Percentiles rank a stretch among this genome's conserved stretches.
phyloP scores from a whole-genome alignment of 2,329 filamentous ascomycete genomes.

The Xenosphaeropsis pyriputrescens region DNA sequence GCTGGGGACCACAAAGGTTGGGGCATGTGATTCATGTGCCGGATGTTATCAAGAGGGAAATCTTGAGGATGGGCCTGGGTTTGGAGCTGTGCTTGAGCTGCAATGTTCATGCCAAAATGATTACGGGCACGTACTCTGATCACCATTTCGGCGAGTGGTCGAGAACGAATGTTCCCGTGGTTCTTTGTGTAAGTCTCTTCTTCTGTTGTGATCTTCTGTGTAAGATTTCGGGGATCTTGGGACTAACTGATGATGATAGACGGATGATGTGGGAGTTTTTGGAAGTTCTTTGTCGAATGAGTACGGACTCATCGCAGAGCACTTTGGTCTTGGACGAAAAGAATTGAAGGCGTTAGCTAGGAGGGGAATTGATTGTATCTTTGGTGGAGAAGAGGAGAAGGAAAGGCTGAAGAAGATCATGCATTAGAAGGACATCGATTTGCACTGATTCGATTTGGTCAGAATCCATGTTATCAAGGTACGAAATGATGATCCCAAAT shows the following conservation, averaged over 20 bases:
- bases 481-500: too few species aligned
- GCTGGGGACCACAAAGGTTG: constrained; percentile 51
- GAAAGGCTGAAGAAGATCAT: constrained; percentile 34
- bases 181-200: constrained; percentile 46
- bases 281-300: constrained; percentile 64
- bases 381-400: constrained; percentile 49
- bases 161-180: constrained; percentile 42
- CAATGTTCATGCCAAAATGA: constrained; percentile 66
- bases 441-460: too few species aligned
- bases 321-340: constrained; percentile 42
- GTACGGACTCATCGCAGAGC: constrained; percentile 55
- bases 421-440: constrained; percentile 19
- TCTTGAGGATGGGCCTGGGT: constrained; percentile 37
- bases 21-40: constrained; percentile 70
- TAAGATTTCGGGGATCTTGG: neutral
- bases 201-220: neutral
- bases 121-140: constrained; percentile 43
- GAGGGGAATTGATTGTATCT: constrained; percentile 49
- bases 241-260: constrained; percentile 29
- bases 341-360: constrained; percentile 41
- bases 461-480: too few species aligned
- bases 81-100: constrained; percentile 69
- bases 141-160: constrained; percentile 72
- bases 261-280: constrained; percentile 74
- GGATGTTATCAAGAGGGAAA: constrained; percentile 40